Evolutionary conservation across 495 filamentous ascomycete genomes (phyloP), one percentile per base, ranked within the genome.

Genomic region (Penicillium herquei): DNA sequence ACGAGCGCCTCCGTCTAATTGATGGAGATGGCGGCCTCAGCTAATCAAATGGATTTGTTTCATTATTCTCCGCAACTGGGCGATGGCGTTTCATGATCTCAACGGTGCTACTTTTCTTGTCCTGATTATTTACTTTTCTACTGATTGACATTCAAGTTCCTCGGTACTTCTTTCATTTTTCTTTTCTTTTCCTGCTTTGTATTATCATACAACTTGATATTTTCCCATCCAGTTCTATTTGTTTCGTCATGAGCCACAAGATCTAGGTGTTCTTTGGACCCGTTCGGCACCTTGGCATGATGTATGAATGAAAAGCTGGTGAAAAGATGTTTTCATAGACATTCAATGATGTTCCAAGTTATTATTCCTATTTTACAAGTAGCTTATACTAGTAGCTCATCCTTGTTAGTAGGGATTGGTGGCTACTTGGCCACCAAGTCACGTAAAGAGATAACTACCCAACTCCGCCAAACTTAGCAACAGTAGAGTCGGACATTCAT

Each of bases 1-100:
- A 95, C 71, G 90, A 96, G 73, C 80, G 90, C 58, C 81, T 96
- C 45, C 88, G 89, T 31, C 87, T 96, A 61, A 90, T 91, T 14
- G 91, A 96, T 67, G 92, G 90, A 18, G 81, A 88, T 46, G 78
- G 78, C n/a, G 81, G 74, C 13, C 64, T 77, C 42, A 61, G 56
- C 54, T 72, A 67, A 56, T 44, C 21, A 32, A 47, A 32, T 51
- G 63, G 46, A 31, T 55, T 50, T 62, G 21, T 65, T 54, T 39
- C 41, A 55, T 43, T 62, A 65, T 45, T 67, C 12, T 7, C 16
- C 26, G 58, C 55, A 57, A 63, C 59, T 62, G 62, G 65, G 62
- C 58, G 51, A 57, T 30, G 71, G 71, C 68, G 71, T 74, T 69
- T n/a, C 17, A 31, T 58, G 49, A 50, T 57, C 43, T 58, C 31